Percentiles rank a stretch among this genome's conserved stretches.
These are phyloP conservation scores for Adansonia digitata DNA, from an alignment of 345 rosid genomes.

Conservation along the genomic window DNA sequence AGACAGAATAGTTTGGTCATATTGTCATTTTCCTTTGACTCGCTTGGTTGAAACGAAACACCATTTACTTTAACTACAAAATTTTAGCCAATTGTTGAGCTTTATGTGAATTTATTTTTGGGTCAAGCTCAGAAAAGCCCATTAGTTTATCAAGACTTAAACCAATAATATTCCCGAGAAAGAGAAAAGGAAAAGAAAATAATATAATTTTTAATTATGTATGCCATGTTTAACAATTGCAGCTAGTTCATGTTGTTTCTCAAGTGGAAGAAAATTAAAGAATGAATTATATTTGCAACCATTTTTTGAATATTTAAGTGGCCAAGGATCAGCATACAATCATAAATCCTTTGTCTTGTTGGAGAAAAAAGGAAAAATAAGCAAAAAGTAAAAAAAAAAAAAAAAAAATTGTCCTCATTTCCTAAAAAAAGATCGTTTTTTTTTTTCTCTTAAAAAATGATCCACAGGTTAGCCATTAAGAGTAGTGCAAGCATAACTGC, in stretches of 20 bases:
- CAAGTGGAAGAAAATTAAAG: not conserved
- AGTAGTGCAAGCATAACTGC: slow-evolving; percentile 18
- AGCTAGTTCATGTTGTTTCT: not conserved
- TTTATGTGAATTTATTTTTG: not conserved
- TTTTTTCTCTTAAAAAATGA: not conserved
- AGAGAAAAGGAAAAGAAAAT: not conserved
- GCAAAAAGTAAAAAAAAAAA: too few species aligned
- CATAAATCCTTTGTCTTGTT: not conserved
- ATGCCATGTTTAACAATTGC: not conserved
- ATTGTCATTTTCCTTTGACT: too few species aligned
- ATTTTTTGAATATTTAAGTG: not conserved
- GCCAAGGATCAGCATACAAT: not conserved
- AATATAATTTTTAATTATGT: not conserved
- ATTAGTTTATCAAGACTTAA: not conserved
- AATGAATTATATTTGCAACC: not conserved
- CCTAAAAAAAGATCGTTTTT: not conserved
- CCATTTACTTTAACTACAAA: too few species aligned
- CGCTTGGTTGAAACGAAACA: too few species aligned
- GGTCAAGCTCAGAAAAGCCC: not conserved
- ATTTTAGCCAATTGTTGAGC: too few species aligned
- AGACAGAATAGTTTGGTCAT: too few species aligned
- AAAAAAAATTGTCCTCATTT: not conserved
- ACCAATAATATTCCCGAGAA: not conserved
- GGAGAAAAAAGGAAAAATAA: not conserved
- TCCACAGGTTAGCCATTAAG: not conserved